Percentiles rank a stretch among this genome's conserved stretches.
phyloP scores from a whole-genome alignment of 1,284 basidiomycete species.

The Boletus semigastroideus region DNA sequence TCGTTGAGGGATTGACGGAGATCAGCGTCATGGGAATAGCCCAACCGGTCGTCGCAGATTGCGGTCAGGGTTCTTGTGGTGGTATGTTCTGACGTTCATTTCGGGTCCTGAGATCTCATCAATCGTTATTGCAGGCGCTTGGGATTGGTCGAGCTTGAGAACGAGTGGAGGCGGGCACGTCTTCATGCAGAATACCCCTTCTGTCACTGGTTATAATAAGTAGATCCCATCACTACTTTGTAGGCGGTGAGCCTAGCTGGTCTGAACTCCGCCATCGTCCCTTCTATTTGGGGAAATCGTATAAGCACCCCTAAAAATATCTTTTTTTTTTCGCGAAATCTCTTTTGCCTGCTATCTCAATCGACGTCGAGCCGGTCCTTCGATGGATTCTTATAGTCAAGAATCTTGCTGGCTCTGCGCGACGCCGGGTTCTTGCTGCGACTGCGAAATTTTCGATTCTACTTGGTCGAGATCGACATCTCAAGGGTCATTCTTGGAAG shows the following conservation, averaged over 20 bases:
- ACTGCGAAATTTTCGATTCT: slow-evolving; percentile 3
- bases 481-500: slow-evolving; percentile 4
- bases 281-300: slow-evolving; percentile 8
- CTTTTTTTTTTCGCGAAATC: neutral
- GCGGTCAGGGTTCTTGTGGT: slow-evolving; percentile 43
- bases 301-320: neutral
- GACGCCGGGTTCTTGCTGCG: slow-evolving; percentile 1
- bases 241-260: neutral
- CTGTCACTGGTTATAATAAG: slow-evolving; percentile 37
- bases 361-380: neutral
- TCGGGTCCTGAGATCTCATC: neutral
- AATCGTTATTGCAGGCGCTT: slow-evolving; percentile 38
- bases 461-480: slow-evolving; percentile 13
- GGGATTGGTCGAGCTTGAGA: slow-evolving; percentile 52
- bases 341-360: neutral
- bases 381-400: slow-evolving; percentile 9
- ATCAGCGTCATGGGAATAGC: slow-evolving; percentile 40
- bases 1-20: slow-evolving; percentile 35
- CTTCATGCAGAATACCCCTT: slow-evolving; percentile 37
- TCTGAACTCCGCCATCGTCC: neutral
- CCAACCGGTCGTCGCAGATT: slow-evolving; percentile 42
- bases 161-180: slow-evolving; percentile 45
- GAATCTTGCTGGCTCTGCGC: slow-evolving; percentile 13
- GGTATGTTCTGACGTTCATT: slow-evolving; percentile 28
- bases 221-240: neutral